Base-by-base conservation (phyloP, 2,329 filamentous ascomycete species). In the Penicillium paneum region DNA sequence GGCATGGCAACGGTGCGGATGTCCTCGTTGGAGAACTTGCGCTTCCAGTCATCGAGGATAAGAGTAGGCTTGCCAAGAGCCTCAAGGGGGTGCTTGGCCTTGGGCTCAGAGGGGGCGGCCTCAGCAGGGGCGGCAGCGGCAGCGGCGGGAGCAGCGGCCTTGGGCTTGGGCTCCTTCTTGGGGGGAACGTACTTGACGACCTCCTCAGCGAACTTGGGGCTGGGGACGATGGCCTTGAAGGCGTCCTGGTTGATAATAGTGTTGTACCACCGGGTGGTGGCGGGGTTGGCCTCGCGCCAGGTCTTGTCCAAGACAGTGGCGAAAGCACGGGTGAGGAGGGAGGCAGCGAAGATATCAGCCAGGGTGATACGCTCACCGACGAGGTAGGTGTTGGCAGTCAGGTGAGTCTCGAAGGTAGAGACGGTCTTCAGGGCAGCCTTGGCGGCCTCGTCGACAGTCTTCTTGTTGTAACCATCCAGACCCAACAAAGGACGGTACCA, bases 281-380 rank as follows among this genome's bases (percentile, higher is more conserved):
- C 90, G 75, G 92, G 91, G 86, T 95, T 82, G 78, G 88, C 78
- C 65, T 82, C 74, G 72, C 93, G 90, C 86, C 87, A 97, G 75
- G 86, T 76, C 84, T 91, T 92, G 84, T 91, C 94, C 75, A 94
- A 93, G 81, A 97, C 89, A 81, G 82, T 92, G 79, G 96, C 83
- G 84, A 96, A 97, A 72, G 91, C 92, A 67, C 91, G 91, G 74
- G 84, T 82, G 71, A 94, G 81, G 76, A 96, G 83, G 75, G 85
- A 81, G 67, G 87, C 84, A 71, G 83, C 80, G 82, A 96, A 97
- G 74, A 97, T 77, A 77, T 99, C 94, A 76, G 94, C 94, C 67
- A 97, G 89, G 69, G 92, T 97, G 79, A 97, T 86, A 73, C 94
- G 91, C 86, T 99, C 94, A 74, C 92, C 91, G 70, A 97, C 93